These are phyloP conservation scores for Eucalyptus globulus DNA, from an alignment of 345 rosid genomes.

Conservation along the genomic window DNA sequence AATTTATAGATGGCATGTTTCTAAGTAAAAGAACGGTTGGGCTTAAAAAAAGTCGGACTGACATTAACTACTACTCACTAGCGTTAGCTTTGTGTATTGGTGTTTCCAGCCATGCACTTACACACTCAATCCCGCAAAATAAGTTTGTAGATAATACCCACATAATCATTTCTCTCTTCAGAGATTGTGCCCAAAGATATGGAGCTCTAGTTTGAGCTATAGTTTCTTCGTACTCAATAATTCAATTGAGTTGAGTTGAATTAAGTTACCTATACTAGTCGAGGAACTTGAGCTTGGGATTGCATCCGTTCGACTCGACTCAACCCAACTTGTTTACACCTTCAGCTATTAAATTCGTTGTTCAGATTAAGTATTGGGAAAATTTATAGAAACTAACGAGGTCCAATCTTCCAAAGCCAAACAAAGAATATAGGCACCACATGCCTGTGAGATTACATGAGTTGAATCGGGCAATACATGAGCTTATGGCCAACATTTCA, in stretches of 20 bases:
- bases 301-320: fast-evolving
- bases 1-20: fast-evolving
- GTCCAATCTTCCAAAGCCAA: background rate
- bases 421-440: background rate
- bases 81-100: background rate
- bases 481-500: background rate
- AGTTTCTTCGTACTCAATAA: background rate
- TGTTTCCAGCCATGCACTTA: background rate
- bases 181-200: fast-evolving
- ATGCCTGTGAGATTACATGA: background rate
- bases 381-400: background rate
- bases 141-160: background rate
- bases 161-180: background rate
- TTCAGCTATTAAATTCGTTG: background rate
- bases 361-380: background rate
- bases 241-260: background rate
- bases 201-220: background rate
- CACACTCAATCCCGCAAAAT: background rate
- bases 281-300: background rate
- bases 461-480: background rate
- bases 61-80: background rate
- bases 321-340: background rate
- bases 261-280: fast-evolving
- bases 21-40: background rate
- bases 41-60: background rate